These are phyloP conservation scores for Datura wrightii DNA, from an alignment of 257 asterid genomes.

Conservation along the genomic window DNA sequence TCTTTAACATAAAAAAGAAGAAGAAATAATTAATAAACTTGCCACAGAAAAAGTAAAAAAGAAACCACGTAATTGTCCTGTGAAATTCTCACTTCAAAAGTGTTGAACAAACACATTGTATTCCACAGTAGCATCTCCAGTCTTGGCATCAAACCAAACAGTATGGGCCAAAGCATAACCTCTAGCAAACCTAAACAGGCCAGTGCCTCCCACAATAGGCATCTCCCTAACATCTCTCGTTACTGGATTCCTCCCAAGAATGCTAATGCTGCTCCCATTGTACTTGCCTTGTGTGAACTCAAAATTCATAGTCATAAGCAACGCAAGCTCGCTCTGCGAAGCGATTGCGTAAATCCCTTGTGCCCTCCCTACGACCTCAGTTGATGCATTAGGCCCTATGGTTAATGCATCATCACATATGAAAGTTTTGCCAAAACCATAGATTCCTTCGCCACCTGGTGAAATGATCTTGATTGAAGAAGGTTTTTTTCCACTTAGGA, in stretches of 20 bases:
- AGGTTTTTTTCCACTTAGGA: constrained; percentile 51
- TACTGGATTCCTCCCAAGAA: constrained; percentile 58
- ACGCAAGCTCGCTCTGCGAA: constrained; percentile 34
- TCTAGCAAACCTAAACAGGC: constrained; percentile 58
- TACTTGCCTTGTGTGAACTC: constrained; percentile 51
- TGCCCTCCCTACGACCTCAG: constrained; percentile 60
- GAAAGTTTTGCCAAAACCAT: constrained; percentile 48
- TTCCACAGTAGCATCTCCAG: constrained; percentile 70
- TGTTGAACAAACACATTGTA: constrained; percentile 62
- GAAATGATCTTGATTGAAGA: constrained; percentile 47
- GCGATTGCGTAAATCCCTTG: constrained; percentile 57
- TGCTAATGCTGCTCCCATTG: constrained; percentile 57
- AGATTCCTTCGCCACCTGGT: constrained; percentile 21
- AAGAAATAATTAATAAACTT: no score
- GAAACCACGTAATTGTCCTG: no score
- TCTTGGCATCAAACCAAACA: neutral
- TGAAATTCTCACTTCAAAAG: constrained; percentile 26
- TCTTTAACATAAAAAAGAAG: no score
- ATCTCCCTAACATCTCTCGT: constrained; percentile 56
- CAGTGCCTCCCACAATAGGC: constrained; percentile 69
- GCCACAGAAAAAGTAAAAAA: no score
- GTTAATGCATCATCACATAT: constrained; percentile 61
- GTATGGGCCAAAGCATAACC: constrained; percentile 67
- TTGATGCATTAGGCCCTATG: constrained; percentile 45
- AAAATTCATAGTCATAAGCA: constrained; percentile 52